phyloP scores from a whole-genome alignment of 2,329 filamentous ascomycete genomes.

The Sporothrix humicola region DNA sequence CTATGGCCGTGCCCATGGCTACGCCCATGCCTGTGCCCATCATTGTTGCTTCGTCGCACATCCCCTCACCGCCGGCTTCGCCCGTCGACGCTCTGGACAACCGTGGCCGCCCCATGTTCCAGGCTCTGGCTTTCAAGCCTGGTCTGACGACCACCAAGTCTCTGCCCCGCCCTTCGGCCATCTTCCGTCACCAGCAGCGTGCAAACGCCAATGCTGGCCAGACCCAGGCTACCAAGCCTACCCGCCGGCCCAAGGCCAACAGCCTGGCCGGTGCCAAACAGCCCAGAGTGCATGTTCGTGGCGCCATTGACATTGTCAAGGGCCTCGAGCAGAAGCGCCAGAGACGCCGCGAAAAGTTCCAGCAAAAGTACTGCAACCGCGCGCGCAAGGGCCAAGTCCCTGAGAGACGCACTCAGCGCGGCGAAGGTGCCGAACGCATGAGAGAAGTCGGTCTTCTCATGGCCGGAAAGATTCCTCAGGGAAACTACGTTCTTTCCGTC shows the following conservation, averaged over 20 bases:
- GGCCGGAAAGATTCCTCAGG: conserved; percentile 76
- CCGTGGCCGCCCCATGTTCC: conserved; percentile 47
- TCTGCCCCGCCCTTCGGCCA: conserved; percentile 76
- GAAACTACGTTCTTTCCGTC: conserved; percentile 78
- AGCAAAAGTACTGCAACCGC: conserved; percentile 86
- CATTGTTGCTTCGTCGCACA: background rate
- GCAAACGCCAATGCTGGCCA: background rate
- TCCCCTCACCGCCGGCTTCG: conserved; percentile 53
- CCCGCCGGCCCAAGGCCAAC: conserved; percentile 42
- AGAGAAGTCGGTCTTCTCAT: conserved; percentile 86
- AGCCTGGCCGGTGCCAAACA: conserved; percentile 41
- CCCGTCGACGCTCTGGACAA: conserved; percentile 48
- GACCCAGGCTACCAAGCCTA: conserved; percentile 40
- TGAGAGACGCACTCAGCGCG: conserved; percentile 73
- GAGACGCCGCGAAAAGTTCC: conserved; percentile 89
- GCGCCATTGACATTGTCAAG: conserved; percentile 97
- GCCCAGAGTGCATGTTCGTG: conserved; percentile 73
- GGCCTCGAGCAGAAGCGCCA: conserved; percentile 93
- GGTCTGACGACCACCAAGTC: conserved; percentile 81
- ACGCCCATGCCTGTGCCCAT: conserved; percentile 29
- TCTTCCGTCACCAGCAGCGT: conserved; percentile 62
- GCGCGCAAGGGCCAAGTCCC: conserved; percentile 70
- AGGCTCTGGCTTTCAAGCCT: conserved; percentile 63
- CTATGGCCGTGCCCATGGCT: conserved; percentile 58
- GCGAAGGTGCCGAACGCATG: conserved; percentile 93